Evolutionary conservation across 805 yeast genomes (phyloP).

Genomic region (Zygotorulaspora sp.): DNA sequence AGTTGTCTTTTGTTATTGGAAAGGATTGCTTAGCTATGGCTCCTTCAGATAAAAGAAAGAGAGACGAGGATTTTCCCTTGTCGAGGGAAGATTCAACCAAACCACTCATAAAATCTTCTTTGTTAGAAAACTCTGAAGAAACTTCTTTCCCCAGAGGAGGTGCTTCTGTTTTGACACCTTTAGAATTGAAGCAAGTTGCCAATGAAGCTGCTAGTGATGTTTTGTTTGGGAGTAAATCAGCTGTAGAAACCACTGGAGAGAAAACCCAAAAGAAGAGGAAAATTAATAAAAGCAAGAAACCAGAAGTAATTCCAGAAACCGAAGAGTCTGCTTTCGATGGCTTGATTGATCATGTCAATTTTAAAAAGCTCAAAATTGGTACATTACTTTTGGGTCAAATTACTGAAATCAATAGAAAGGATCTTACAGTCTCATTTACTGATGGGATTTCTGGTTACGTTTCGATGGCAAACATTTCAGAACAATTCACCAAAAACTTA

Average conservation of each 20-base stretch:
- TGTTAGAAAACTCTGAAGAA: conserved; percentile 37
- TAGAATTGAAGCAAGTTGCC: conserved; percentile 88
- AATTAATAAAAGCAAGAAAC: conserved; percentile 25
- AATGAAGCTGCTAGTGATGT: conserved; percentile 90
- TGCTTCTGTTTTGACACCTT: conserved; percentile 72
- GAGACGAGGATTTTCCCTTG: conserved; percentile 44
- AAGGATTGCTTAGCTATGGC: conserved; percentile 10
- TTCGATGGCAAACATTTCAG: conserved; percentile 68
- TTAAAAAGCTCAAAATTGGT: conserved; percentile 65
- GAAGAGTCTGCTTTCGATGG: conserved; percentile 34
- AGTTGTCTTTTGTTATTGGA: neutral
- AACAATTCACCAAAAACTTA: conserved; percentile 51
- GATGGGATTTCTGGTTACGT: conserved; percentile 78
- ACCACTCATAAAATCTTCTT: conserved; percentile 37
- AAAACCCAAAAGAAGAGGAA: conserved; percentile 43
- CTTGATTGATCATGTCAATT: conserved; percentile 58
- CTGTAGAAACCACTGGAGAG: conserved; percentile 17
- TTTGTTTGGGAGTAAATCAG: conserved; percentile 46
- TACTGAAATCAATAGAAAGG: conserved; percentile 52
- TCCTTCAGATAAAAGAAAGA: conserved; percentile 42
- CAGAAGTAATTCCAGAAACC: conserved; percentile 26
- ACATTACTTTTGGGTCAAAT: conserved; percentile 75
- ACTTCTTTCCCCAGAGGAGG: conserved; percentile 93
- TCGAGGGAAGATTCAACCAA: conserved; percentile 39
- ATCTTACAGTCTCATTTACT: conserved; percentile 66